Evolutionary conservation across 345 rosid genomes (phyloP), one percentile per base, ranked within the genome.

Genomic region (Nephelium lappaceum): DNA sequence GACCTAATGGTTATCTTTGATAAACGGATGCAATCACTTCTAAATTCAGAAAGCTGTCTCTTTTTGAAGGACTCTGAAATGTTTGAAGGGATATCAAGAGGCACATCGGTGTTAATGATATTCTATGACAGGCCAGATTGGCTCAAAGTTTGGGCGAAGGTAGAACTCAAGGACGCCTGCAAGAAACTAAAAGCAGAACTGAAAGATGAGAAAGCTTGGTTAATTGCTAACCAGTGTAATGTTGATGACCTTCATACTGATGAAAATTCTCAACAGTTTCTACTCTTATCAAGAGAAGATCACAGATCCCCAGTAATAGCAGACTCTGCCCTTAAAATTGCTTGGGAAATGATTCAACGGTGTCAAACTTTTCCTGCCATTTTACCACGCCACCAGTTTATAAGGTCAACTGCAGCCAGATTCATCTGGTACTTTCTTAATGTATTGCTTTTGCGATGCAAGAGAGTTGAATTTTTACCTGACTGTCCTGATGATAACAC

Each of bases 111-210:
- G 38, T 80, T 92, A 82, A 83, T 63, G 51, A 65, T 92, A 9
- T 93, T 93, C 71, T 85, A 89, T 68, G 89, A 86, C 51, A 86
- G 74, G 77, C 88, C 89, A 6, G 89, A 89, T 60, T 93, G 93
- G 93, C 90, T 89, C 79, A 93, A 86, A 86, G 85, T 85, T 36
- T 93, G 98, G 98, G 93, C 93, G 1, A 92, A 88, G 88, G 83
- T 92, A 45, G 96, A 90, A 88, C 84, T 93, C 68, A 92, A 89
- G 84, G 90, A 87, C 81, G 89, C 91, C 11, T 88, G 91, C 87
- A 89, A 84, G 85, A 90, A 89, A 78, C 84, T 86, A 19, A 92
- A 91, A 85, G 80, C 80, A 64, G 90, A 87, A 39, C 78, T 90
- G 47, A 84, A 83, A 82, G 86, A 86, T 57, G 91, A 87, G 70